Conservation (phyloP, 1,284 basidiomycete species). For the Cryptococcus hybrid region DNA sequence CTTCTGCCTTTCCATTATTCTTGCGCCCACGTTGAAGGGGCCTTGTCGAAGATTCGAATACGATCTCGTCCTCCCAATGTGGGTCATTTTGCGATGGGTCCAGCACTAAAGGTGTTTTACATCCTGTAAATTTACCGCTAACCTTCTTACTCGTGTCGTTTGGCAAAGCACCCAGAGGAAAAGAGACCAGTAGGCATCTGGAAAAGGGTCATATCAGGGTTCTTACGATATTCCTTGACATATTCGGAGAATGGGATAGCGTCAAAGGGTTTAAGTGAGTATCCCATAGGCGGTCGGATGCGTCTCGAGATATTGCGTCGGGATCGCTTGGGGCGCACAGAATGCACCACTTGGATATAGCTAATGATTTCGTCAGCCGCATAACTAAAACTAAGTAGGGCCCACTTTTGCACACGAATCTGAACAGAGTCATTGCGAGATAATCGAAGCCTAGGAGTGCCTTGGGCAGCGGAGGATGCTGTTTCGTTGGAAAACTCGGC, state of each 20-base stretch:
- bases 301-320: background rate
- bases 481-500: background rate
- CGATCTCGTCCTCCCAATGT: slow-evolving; percentile 4
- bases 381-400: too few relatives aligned
- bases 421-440: slow-evolving; percentile 1
- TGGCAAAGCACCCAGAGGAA: background rate
- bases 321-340: background rate
- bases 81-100: slow-evolving; percentile 4
- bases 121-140: too few relatives aligned
- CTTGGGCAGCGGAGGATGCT: background rate
- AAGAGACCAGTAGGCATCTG: background rate
- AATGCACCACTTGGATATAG: background rate
- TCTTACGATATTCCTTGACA: slow-evolving; percentile 1
- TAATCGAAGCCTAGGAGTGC: background rate
- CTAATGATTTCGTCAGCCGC: background rate
- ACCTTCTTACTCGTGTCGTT: too few relatives aligned
- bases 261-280: slow-evolving; percentile 3
- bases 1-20: background rate
- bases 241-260: slow-evolving; percentile 6
- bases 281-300: background rate
- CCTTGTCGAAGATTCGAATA: background rate
- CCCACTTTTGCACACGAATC: slow-evolving; percentile 1
- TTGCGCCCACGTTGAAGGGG: background rate
- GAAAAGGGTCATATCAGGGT: background rate
- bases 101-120: background rate